These are phyloP conservation scores for Xerocomus amazonicus DNA, from an alignment of 1,284 basidiomycete genomes.

Conservation along the genomic window DNA sequence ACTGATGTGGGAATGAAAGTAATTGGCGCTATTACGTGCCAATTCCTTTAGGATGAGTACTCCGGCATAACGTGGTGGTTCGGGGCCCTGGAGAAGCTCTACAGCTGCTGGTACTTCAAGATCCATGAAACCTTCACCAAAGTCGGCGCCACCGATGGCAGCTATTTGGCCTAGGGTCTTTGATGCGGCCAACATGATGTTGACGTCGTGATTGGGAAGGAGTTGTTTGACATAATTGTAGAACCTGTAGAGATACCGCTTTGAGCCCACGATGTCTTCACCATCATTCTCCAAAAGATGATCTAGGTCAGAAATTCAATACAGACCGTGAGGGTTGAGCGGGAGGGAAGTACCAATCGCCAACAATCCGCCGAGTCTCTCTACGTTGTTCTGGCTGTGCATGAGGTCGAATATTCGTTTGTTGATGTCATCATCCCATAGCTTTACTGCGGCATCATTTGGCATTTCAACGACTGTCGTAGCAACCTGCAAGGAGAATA, in stretches of 20 bases:
- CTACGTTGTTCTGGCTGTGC: slow-evolving; percentile 70
- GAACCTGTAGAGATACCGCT: slow-evolving; percentile 77
- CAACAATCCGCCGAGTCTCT: slow-evolving; percentile 78
- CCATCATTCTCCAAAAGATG: slow-evolving; percentile 67
- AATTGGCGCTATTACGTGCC: slow-evolving; percentile 78
- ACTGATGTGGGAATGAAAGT: slow-evolving; percentile 84
- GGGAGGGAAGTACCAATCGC: slow-evolving; percentile 65
- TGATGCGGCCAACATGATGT: slow-evolving; percentile 86
- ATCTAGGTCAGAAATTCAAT: slow-evolving; percentile 42
- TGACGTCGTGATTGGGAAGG: slow-evolving; percentile 78
- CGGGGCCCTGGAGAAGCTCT: slow-evolving; percentile 72
- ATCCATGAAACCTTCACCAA: slow-evolving; percentile 86
- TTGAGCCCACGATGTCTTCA: slow-evolving; percentile 74
- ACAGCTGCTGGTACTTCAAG: slow-evolving; percentile 81
- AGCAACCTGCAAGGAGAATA: slow-evolving; percentile 50
- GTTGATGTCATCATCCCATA: slow-evolving; percentile 82
- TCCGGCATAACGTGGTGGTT: slow-evolving; percentile 76
- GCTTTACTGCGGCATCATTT: slow-evolving; percentile 68
- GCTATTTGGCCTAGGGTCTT: slow-evolving; percentile 83
- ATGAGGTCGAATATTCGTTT: slow-evolving; percentile 78
- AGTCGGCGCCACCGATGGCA: slow-evolving; percentile 73
- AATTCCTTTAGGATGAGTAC: slow-evolving; percentile 90
- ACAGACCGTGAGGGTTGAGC: slow-evolving; percentile 9
- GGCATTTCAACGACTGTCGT: slow-evolving; percentile 72
- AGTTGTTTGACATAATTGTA: slow-evolving; percentile 90